Base-by-base conservation (phyloP, 352 stramenopile species). In the Pythium rhizo-oryzae region DNA sequence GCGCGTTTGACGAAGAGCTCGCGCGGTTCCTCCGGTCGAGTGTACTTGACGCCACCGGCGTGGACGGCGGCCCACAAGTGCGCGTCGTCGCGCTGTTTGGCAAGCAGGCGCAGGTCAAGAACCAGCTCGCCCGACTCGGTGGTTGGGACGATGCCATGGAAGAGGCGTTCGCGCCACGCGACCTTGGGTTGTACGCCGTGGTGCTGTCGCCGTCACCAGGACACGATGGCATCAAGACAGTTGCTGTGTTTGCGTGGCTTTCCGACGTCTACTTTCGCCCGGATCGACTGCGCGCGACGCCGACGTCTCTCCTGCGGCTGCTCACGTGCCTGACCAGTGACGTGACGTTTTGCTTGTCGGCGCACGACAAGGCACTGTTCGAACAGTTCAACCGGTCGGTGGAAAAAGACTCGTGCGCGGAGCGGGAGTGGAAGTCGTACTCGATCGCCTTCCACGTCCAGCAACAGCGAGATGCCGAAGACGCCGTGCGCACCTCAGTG, bases 201-300 rank as follows among this genome's bases (percentile, higher is more conserved):
- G 19, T 89, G 76, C 33, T 72, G 70, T n/a, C 58, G 33, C 11
- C 33, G 33, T 5, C 33, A 39, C 6, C 11, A 11, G 33, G 6
- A 39, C 6, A 63, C 46, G 41, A 51, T 49, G 44, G 57, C 16
- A 43, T 28, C 13, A 37, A 53, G 55, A 57, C 46, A 8, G 52
- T 91, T 23, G 65, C 91, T 0, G n/a, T 92, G n/a, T 94, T 92
- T 65, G 60, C 73, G 2, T 94, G 85, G 84, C 62, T 94, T 0
- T 33, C 78, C 46, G 75, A 87, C 41, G 35, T 56, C 2, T 56
- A 80, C 33, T 91, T 92, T 54, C 51, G 56, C 0, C 78, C 77
- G 12, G 56, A 56, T 35, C 69, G 61, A 30, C 35, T 57, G 18
- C 33, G 59, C 21, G 51, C 21, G 21, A 66, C 37, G 16, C 80